Conservation (phyloP, 2,329 filamentous ascomycete species). For the Penicillium sp. region DNA sequence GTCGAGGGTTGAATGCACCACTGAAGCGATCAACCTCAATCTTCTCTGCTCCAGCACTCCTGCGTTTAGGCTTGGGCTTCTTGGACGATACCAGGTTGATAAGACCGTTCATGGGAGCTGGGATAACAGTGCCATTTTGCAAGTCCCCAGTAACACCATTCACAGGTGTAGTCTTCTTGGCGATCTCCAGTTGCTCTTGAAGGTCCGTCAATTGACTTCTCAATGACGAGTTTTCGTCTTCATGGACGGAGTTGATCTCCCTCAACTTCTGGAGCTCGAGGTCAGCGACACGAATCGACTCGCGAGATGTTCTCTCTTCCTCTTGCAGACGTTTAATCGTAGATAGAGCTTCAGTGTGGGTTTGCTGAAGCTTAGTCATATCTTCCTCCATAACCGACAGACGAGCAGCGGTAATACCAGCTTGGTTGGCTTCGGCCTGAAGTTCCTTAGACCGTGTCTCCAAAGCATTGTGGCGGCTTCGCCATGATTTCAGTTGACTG, state of each 20-base stretch:
- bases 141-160: conserved; percentile 60
- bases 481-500: conserved; percentile 92
- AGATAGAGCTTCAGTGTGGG: conserved; percentile 81
- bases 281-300: conserved; percentile 74
- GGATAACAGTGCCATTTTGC: conserved; percentile 57
- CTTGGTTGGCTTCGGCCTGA: conserved; percentile 94
- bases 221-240: conserved; percentile 79
- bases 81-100: conserved; percentile 97
- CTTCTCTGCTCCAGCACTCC: conserved; percentile 83
- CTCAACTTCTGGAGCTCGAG: conserved; percentile 77
- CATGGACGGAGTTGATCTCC: conserved; percentile 68
- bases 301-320: conserved; percentile 80
- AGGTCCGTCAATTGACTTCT: conserved; percentile 85
- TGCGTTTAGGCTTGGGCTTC: conserved; percentile 77
- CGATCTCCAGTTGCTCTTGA: conserved; percentile 86
- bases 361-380: conserved; percentile 84
- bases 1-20: conserved; percentile 85
- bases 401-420: conserved; percentile 88
- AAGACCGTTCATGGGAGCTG: conserved; percentile 65
- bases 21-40: conserved; percentile 88
- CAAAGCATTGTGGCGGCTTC: conserved; percentile 82
- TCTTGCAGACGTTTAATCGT: conserved; percentile 94
- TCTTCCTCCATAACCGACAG: conserved; percentile 91
- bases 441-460: conserved; percentile 90
- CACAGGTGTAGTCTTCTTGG: conserved; percentile 70